Conservation (phyloP, 1,284 basidiomycete genomes). For the Bjerkandera adusta region DNA sequence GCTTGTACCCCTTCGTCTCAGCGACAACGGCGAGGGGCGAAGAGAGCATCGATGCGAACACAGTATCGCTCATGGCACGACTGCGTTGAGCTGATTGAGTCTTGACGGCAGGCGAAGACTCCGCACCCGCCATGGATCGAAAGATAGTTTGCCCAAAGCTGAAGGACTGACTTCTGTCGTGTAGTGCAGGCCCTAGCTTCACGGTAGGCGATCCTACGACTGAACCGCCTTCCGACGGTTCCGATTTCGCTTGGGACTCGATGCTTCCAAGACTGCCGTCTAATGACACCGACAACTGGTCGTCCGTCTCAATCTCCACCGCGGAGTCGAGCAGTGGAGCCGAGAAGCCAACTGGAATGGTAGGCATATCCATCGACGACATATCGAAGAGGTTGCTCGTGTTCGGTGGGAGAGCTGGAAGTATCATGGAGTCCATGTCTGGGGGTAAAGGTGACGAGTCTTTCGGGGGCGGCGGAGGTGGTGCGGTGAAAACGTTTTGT, state of each 20-base stretch:
- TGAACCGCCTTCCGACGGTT: not conserved
- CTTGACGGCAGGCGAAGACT: constrained; percentile 28
- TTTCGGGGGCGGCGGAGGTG: constrained; percentile 26
- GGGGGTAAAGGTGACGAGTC: constrained; percentile 25
- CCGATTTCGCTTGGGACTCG: not conserved
- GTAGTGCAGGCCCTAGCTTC: constrained; percentile 26
- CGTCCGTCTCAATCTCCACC: constrained; percentile 35
- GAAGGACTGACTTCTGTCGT: constrained; percentile 53
- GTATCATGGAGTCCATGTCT: constrained; percentile 23
- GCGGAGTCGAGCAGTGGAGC: constrained; percentile 43
- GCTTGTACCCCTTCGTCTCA: constrained; percentile 19
- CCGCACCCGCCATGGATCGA: constrained; percentile 29
- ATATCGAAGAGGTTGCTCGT: constrained; percentile 50
- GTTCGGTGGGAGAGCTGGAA: constrained; percentile 33
- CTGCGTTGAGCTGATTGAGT: constrained; percentile 35
- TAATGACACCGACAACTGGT: constrained; percentile 11
- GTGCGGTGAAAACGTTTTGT: constrained; percentile 31
- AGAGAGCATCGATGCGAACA: constrained; percentile 50
- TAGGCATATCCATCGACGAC: constrained; percentile 44
- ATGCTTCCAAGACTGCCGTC: constrained; percentile 3
- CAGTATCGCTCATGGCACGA: constrained; percentile 57
- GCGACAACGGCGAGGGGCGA: constrained; percentile 15
- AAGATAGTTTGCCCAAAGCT: constrained; percentile 62
- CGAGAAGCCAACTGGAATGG: constrained; percentile 42
- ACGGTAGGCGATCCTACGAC: constrained; percentile 9